Evolutionary conservation across 2,329 filamentous ascomycete species (phyloP).

Genomic region (Knufia fluminis): DNA sequence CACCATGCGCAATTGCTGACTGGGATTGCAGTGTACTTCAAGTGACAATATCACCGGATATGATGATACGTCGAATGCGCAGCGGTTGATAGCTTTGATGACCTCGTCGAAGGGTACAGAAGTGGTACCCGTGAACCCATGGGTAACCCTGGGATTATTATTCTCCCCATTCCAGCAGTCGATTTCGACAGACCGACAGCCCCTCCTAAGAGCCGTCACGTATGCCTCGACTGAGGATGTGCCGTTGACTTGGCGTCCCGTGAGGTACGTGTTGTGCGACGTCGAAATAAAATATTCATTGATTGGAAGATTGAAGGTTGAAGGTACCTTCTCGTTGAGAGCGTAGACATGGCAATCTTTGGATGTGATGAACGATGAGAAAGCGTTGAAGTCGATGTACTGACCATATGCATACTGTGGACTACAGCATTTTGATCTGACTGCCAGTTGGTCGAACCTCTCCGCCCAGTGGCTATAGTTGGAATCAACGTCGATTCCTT

Average conservation of each 20-base stretch:
- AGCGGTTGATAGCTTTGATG: slow-evolving; percentile 86
- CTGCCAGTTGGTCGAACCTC: slow-evolving; percentile 17
- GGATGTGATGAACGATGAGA: slow-evolving; percentile 69
- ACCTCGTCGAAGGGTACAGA: slow-evolving; percentile 85
- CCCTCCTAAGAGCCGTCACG: slow-evolving; percentile 75
- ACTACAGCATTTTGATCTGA: slow-evolving; percentile 12
- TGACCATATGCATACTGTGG: slow-evolving; percentile 22
- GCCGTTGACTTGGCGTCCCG: slow-evolving; percentile 81
- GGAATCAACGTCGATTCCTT: slow-evolving; percentile 64
- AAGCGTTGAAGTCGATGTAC: slow-evolving; percentile 67
- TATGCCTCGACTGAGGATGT: slow-evolving; percentile 92
- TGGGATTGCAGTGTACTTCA: slow-evolving; percentile 80
- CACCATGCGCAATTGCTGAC: slow-evolving; percentile 81
- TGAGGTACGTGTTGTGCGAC: slow-evolving; percentile 95
- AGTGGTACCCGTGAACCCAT: slow-evolving; percentile 81
- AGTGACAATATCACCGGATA: slow-evolving; percentile 92
- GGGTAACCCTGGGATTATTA: slow-evolving; percentile 79
- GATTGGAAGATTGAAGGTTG: slow-evolving; percentile 67
- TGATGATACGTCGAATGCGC: slow-evolving; percentile 77
- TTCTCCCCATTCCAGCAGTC: slow-evolving; percentile 96
- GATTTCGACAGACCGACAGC: slow-evolving; percentile 91
- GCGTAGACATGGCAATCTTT: slow-evolving; percentile 60
- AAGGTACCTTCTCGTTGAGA: slow-evolving; percentile 47
- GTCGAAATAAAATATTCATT: slow-evolving; percentile 98
- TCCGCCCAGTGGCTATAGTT: slow-evolving; percentile 33